Conservation (phyloP, 2,329 filamentous ascomycete genomes). For the Alternaria longipes region DNA sequence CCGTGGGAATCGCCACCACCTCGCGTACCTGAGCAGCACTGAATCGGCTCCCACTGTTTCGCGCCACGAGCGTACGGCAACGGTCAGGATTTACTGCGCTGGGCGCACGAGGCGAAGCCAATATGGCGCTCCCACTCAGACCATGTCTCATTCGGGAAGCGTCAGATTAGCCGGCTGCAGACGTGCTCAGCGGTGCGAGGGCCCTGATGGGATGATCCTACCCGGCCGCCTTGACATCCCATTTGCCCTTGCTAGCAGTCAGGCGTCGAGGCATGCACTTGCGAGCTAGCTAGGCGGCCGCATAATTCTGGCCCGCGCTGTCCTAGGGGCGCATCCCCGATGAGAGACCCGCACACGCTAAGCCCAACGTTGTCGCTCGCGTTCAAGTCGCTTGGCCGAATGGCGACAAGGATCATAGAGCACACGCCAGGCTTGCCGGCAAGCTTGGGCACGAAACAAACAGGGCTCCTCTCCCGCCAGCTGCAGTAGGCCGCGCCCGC, state of each 20-base stretch:
- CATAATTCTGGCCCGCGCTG: conserved; percentile 41
- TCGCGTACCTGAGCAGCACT: conserved; percentile 46
- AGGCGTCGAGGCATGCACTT: conserved; percentile 35
- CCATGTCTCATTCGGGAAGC: conserved; percentile 35
- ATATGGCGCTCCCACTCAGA: conserved; percentile 40
- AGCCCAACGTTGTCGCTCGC: conserved; percentile 40
- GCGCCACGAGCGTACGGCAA: conserved; percentile 45
- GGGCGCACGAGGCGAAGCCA: conserved; percentile 41
- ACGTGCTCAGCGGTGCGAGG: conserved; percentile 33
- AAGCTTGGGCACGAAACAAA: conserved; percentile 44
- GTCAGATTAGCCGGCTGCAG: conserved; percentile 46
- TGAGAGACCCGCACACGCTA: conserved; percentile 44
- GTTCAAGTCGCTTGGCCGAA: conserved; percentile 36
- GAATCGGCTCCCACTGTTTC: conserved; percentile 22
- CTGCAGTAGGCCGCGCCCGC: conserved; percentile 49
- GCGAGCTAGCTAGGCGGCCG: conserved; percentile 37
- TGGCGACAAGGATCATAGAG: conserved; percentile 36
- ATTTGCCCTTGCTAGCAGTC: conserved; percentile 47
- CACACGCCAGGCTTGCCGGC: conserved; percentile 38
- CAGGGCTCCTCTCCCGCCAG: conserved; percentile 40
- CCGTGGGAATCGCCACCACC: conserved; percentile 36
- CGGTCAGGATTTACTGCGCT: conserved; percentile 29
- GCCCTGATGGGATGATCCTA: conserved; percentile 35
- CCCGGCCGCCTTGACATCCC: conserved; percentile 41
- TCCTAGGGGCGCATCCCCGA: conserved; percentile 41